Evolutionary conservation across 2,329 filamentous ascomycete genomes (phyloP).

Genomic region (Microthyrium microscopicum): DNA sequence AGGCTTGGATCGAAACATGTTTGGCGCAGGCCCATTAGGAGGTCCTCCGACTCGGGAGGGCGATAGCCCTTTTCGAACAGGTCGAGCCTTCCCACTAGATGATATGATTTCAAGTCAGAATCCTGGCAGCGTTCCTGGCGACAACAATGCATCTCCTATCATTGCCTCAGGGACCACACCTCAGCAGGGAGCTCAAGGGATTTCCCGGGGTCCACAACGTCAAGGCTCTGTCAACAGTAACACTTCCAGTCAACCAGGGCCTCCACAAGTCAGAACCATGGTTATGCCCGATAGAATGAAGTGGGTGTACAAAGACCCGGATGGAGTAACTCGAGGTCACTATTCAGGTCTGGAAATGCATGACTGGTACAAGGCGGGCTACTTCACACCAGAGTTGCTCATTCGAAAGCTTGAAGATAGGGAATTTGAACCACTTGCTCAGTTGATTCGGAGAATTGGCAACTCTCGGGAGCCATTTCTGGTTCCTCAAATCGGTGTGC

Average conservation of each 20-base stretch:
- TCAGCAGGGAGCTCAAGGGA: constrained; percentile 16
- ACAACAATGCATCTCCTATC: constrained; percentile 2
- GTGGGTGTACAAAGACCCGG: constrained; percentile 95
- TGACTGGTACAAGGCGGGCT: constrained; percentile 98
- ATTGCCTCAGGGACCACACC: constrained; percentile 1
- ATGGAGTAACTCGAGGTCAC: constrained; percentile 80
- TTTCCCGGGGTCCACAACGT: constrained; percentile 17
- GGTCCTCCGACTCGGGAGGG: constrained; percentile 23
- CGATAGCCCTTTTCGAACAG: constrained; percentile 23
- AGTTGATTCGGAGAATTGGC: constrained; percentile 86
- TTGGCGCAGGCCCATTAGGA: too few species aligned
- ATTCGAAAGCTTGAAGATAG: constrained; percentile 89
- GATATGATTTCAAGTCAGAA: too few species aligned
- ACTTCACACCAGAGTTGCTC: constrained; percentile 85
- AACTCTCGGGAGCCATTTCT: constrained; percentile 96
- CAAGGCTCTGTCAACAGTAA: constrained; percentile 25
- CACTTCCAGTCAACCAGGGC: constrained; percentile 50
- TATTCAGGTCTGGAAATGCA: constrained; percentile 98
- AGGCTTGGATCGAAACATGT: too few species aligned
- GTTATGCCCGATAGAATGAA: constrained; percentile 98
- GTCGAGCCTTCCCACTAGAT: constrained; percentile 22
- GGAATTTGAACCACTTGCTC: constrained; percentile 88
- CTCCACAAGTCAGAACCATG: constrained; percentile 67
- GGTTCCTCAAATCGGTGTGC: constrained; percentile 89
- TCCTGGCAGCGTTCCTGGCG: constrained; percentile 11